These are phyloP conservation scores for Trichophyton equinum DNA, from an alignment of 2,329 filamentous ascomycete species.

Conservation along the genomic window DNA sequence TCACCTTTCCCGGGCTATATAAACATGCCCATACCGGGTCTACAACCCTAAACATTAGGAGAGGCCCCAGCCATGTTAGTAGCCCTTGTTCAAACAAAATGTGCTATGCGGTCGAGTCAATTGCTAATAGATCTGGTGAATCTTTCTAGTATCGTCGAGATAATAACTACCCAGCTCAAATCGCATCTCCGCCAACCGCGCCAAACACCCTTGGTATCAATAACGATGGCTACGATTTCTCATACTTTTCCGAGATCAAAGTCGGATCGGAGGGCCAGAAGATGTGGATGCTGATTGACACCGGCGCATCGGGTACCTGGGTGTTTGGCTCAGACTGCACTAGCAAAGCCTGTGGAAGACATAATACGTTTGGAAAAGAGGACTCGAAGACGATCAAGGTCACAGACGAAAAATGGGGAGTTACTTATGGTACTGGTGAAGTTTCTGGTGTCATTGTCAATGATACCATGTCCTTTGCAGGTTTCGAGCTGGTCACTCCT, in stretches of 20 bases:
- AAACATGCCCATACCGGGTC: slow-evolving; percentile 11
- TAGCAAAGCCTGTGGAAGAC: slow-evolving; percentile 52
- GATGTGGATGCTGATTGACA: slow-evolving; percentile 44
- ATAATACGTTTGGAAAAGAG: slow-evolving; percentile 54
- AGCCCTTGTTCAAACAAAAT: neutral
- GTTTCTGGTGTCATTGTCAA: slow-evolving; percentile 54
- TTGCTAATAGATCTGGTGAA: neutral
- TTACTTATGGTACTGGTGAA: slow-evolving; percentile 65
- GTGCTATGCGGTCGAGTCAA: neutral
- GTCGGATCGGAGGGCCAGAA: slow-evolving; percentile 39
- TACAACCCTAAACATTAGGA: slow-evolving; percentile 28
- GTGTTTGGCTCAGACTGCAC: slow-evolving; percentile 62
- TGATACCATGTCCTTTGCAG: slow-evolving; percentile 55
- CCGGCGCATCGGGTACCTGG: slow-evolving; percentile 59
- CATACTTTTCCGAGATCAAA: slow-evolving; percentile 41
- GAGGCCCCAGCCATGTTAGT: slow-evolving; percentile 18
- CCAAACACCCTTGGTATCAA: slow-evolving; percentile 39
- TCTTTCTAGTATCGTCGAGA: slow-evolving; percentile 29
- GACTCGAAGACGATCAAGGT: slow-evolving; percentile 53
- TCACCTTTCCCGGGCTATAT: slow-evolving; percentile 7
- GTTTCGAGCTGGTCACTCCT: slow-evolving; percentile 40
- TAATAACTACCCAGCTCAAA: slow-evolving; percentile 37
- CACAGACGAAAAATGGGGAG: slow-evolving; percentile 44
- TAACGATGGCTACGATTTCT: slow-evolving; percentile 43
- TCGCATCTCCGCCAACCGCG: slow-evolving; percentile 28